Base-by-base conservation (phyloP, 2,329 filamentous ascomycete genomes). In the Bipolaris victoriae region DNA sequence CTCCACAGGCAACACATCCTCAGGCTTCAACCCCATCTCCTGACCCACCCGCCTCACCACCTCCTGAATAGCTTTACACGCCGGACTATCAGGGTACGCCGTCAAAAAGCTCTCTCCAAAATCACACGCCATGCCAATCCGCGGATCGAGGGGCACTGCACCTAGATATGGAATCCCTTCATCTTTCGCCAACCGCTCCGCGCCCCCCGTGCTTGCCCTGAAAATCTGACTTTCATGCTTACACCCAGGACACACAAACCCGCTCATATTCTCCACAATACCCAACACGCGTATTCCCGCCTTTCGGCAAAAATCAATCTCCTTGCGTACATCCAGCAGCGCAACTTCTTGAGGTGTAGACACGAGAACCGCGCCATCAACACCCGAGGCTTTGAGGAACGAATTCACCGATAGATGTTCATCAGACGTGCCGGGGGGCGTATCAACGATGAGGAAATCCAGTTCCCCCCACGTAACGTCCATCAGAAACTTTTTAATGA, bases 71-170 rank as follows among this genome's bases (percentile, higher is more conserved):
- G 94, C 93, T 65, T 84, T 81, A 70, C 92, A 96, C 1, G 95
- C 93, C 33, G 95, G 94, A 65, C 92, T 97, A 67, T 98, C 93
- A 0, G 94, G 92, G 76, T 92, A 99, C 22, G 88, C 89, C 71
- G 98, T 93, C 71, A 98, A 90, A 78, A 96, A 99, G 77, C 92
- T 97, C 84, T 99, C 95, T 5, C 96, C 95, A 76, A 91, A 97
- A 76, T 99, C 95, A 72, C 94, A 97, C 2, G 93, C 90, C 90
- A 97, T 96, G 7, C 95, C 91, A 65, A 99, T 97, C 61, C 94
- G 83, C 3, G 95, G 94, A 71, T 99, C 95, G 50, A 99, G 79
- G 36, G 95, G 95, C 11, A 99, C 93, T 11, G 90, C 85, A 0
- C 95, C 95, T 24, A 99, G 77, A 74, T 96, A 99, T 0, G 91